Evolutionary conservation across 306 rosid species (phyloP).

Genomic region (Hippophae gyantsensis): DNA sequence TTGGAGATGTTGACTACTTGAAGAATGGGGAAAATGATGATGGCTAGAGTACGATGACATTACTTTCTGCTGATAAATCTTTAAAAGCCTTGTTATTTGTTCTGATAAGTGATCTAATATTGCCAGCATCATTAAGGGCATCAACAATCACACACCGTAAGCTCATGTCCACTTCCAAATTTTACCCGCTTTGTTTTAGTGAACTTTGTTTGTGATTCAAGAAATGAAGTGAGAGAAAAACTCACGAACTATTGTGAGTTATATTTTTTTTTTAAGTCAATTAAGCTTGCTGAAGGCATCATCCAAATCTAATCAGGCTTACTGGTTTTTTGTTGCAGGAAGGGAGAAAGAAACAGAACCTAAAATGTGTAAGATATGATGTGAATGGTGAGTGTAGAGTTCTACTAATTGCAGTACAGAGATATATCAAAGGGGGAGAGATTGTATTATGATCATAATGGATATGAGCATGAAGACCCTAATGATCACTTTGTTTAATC

Average conservation of each 20-base stretch:
- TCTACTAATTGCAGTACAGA: conserved; percentile 64
- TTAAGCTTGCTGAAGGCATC: neutral
- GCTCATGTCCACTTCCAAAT: conserved; percentile 25
- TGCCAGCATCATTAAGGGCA: conserved; percentile 91
- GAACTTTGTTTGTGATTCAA: neutral
- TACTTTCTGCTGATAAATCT: conserved; percentile 62
- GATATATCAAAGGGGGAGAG: conserved; percentile 89
- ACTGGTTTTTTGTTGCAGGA: conserved; percentile 39
- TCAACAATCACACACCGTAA: conserved; percentile 79
- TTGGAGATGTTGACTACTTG: conserved; percentile 87
- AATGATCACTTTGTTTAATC: conserved; percentile 68
- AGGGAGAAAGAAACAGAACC: conserved; percentile 87
- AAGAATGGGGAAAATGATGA: conserved; percentile 71
- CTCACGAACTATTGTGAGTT: no score
- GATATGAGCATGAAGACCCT: conserved; percentile 83
- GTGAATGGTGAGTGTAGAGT: conserved; percentile 74
- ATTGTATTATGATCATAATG: conserved; percentile 88
- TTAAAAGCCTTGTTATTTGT: conserved; percentile 70
- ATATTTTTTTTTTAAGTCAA: no score
- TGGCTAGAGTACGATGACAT: conserved; percentile 96
- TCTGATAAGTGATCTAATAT: conserved; percentile 81
- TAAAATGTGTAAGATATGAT: conserved; percentile 71
- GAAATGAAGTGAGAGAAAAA: neutral
- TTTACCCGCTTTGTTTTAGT: conserved; percentile 1
- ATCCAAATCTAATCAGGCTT: conserved; percentile 2